These are phyloP conservation scores for Xylaria sp. DNA, from an alignment of 2,329 filamentous ascomycete species.

Conservation along the genomic window DNA sequence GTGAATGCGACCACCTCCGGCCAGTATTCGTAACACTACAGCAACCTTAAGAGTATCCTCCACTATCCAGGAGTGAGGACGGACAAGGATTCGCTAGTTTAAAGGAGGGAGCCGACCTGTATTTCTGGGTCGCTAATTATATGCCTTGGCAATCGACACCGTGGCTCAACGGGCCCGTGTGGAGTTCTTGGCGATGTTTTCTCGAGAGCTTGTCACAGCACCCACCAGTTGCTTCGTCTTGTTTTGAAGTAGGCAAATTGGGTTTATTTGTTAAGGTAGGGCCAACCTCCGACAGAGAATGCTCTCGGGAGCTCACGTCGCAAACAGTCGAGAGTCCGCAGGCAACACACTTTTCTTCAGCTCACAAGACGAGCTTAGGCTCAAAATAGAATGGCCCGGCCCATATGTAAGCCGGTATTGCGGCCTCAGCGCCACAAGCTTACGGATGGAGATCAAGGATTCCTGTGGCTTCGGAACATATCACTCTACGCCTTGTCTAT, in stretches of 20 bases:
- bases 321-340: background rate
- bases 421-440: background rate
- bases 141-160: background rate
- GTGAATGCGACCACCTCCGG: background rate
- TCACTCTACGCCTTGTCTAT: background rate
- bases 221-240: background rate
- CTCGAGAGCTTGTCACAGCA: background rate
- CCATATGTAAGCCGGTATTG: background rate
- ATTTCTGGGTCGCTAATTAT: background rate
- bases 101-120: constrained; percentile 10
- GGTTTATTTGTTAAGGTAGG: background rate
- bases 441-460: background rate
- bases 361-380: background rate
- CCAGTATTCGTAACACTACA: background rate
- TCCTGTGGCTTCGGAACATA: background rate
- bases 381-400: background rate
- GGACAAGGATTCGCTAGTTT: constrained; percentile 6
- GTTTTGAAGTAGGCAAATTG: too few species aligned
- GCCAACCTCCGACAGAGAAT: background rate
- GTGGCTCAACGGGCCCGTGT: too few species aligned
- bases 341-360: background rate
- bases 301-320: background rate
- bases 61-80: constrained; percentile 6
- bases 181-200: background rate
- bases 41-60: constrained; percentile 1